These are phyloP conservation scores for Chrysanthemum seticuspe DNA, from an alignment of 129 eudicot genomes.

Conservation along the genomic window DNA sequence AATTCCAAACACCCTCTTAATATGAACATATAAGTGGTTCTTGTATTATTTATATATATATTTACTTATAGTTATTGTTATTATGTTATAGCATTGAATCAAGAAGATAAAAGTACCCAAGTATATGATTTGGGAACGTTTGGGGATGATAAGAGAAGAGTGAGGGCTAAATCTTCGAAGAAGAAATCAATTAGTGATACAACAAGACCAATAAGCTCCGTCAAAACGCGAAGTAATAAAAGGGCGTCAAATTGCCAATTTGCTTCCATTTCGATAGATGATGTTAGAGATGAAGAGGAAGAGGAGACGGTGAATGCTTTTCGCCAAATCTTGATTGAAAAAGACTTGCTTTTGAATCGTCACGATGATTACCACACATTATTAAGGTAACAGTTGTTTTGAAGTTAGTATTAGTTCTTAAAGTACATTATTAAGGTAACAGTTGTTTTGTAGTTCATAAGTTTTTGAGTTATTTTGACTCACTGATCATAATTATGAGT, in stretches of 20 bases:
- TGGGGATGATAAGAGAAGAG: constrained; percentile 70
- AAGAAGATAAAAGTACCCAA: constrained; percentile 48
- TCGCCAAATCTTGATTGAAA: constrained; percentile 61
- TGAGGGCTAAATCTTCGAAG: constrained; percentile 63
- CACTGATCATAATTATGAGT: neutral
- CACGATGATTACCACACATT: constrained; percentile 89
- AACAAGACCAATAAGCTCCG: constrained; percentile 37
- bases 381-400: constrained; percentile 52
- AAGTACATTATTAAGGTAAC: constrained; percentile 63
- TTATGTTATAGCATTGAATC: constrained; percentile 33
- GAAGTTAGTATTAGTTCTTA: neutral
- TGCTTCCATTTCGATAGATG: constrained; percentile 69
- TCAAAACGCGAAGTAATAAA: constrained; percentile 40
- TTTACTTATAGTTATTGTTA: neutral
- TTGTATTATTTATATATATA: neutral
- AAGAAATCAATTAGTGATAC: constrained; percentile 64
- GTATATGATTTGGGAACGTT: constrained; percentile 52
- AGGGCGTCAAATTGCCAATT: constrained; percentile 59
- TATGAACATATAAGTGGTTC: neutral
- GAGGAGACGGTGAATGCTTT: constrained; percentile 66
- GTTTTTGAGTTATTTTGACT: neutral
- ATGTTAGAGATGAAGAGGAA: constrained; percentile 75
- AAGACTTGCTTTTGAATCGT: constrained; percentile 61
- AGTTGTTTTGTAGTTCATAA: neutral
- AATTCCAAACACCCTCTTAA: too few relatives aligned